Percentiles rank a stretch among this genome's conserved stretches.
phyloP scores from a whole-genome alignment of 2,329 filamentous ascomycete genomes.

The Apiospora koreana region DNA sequence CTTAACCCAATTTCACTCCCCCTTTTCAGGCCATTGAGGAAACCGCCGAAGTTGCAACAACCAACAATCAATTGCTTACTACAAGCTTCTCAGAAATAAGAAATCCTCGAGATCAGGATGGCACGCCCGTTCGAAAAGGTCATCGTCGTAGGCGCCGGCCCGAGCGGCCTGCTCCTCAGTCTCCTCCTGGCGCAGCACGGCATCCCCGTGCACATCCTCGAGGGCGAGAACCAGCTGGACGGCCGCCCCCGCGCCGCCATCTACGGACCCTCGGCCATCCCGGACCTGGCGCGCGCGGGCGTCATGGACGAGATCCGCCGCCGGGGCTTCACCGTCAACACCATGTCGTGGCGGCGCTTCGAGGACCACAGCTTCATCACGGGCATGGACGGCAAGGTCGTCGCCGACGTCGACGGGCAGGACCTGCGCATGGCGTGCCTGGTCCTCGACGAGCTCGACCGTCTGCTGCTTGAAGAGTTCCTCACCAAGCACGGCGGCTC shows the following conservation, averaged over 20 bases:
- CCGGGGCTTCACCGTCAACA: conserved; percentile 39
- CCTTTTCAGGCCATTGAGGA: background rate
- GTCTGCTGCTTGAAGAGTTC: conserved; percentile 44
- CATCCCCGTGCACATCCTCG: conserved; percentile 55
- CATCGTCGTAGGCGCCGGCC: conserved; percentile 51
- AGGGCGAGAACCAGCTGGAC: conserved; percentile 55
- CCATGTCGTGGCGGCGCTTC: conserved; percentile 41
- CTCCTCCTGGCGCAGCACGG: conserved; percentile 54
- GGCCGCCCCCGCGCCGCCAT: conserved; percentile 63
- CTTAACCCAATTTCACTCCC: background rate
- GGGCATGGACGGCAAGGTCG: conserved; percentile 35
- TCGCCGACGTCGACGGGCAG: conserved; percentile 38
- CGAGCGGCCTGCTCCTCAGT: conserved; percentile 49
- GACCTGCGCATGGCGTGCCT: conserved; percentile 43
- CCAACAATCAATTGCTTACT: background rate
- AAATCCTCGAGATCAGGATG: conserved; percentile 16
- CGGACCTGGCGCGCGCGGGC: conserved; percentile 59
- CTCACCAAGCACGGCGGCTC: conserved; percentile 34
- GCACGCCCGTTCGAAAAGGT: conserved; percentile 34
- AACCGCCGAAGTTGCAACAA: no score
- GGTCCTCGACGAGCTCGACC: conserved; percentile 43
- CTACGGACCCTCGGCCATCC: conserved; percentile 59
- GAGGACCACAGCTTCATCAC: conserved; percentile 37
- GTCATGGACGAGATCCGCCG: conserved; percentile 45
- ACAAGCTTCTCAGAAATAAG: background rate